Evolutionary conservation across 2,329 filamentous ascomycete species (phyloP), one percentile per base, ranked within the genome.

Genomic region (Colletotrichum tabaci): DNA sequence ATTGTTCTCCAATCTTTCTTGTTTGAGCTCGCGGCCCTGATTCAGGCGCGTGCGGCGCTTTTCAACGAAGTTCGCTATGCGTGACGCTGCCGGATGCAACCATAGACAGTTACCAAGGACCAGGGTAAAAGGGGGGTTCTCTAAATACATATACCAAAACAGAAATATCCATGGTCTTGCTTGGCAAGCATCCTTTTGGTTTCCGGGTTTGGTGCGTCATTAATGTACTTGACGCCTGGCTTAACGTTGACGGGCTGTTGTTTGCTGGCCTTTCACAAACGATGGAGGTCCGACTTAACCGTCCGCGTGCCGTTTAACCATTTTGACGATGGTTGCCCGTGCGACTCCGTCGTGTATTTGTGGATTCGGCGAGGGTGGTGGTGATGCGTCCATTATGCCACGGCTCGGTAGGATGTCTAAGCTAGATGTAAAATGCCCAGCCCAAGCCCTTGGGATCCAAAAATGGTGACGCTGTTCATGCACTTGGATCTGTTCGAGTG

Each of bases 1-100:
- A 89, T 96, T 69, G 89, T 96, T 61, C 84, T 95, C 68, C 94
- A 96, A 79, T 92, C 93, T 46, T 96, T 96, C 78, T 82, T 96
- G 61, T 86, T 96, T 61, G 94, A 96, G 80, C 81, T 96, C 67
- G 91, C 93, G 2, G 92, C 92, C 35, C 81, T 95, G 76, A 86
- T 95, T 70, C 93, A 96, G 79, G 91, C 93, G 46, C 86, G 94
- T 66, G 92, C 92, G 30, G 91, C 91, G 15, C 80, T 95, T 58
- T 95, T 96, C 81, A 92, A 92, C 65, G 94, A 96, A 80, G 91
- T 94, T 35, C 89, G 88, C 49, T 94, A 92, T 80, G 82, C 80
- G 30, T 87, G 77, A 74, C 46, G 2, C 35, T 52, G 15, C 40
- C 38, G 47, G 30, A 64, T 63, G 57, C 56, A 47, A 47, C 47